A percentile compares a stretch with the other conserved stretches of the same genome.
These are phyloP conservation scores for Acacia confusa DNA, from an alignment of 306 rosid species.

Conservation along the genomic window DNA sequence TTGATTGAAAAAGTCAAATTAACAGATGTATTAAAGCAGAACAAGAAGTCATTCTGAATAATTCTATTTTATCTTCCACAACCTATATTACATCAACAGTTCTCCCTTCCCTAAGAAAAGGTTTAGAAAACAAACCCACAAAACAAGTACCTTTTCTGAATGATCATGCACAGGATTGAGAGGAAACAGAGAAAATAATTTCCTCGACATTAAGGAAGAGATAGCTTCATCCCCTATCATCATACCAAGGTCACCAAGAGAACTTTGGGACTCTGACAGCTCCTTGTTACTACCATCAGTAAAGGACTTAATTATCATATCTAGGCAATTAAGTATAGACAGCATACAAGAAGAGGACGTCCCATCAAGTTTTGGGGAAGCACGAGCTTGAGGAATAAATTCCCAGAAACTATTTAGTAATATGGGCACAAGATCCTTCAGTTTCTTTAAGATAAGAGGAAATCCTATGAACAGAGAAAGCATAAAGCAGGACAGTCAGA, in stretches of 20 bases:
- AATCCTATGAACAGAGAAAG: slow-evolving; percentile 47
- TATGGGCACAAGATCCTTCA: slow-evolving; percentile 65
- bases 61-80: slow-evolving; percentile 18
- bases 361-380: slow-evolving; percentile 47
- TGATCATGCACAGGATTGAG: slow-evolving; percentile 47
- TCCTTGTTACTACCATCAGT: slow-evolving; percentile 41
- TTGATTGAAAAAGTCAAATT: too few species aligned
- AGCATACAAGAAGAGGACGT: slow-evolving; percentile 70
- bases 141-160: slow-evolving; percentile 58
- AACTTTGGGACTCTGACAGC: slow-evolving; percentile 41
- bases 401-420: slow-evolving; percentile 75
- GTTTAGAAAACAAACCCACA: slow-evolving; percentile 5
- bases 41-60: slow-evolving; percentile 11
- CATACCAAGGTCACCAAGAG: slow-evolving; percentile 40
- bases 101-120: slow-evolving; percentile 9
- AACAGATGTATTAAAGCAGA: not conserved
- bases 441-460: slow-evolving; percentile 49
- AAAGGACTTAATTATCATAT: slow-evolving; percentile 59
- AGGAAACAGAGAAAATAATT: slow-evolving; percentile 63
- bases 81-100: slow-evolving; percentile 6
- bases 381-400: slow-evolving; percentile 49
- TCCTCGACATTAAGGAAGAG: slow-evolving; percentile 60
- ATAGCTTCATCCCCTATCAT: slow-evolving; percentile 47
- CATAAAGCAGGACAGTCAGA: slow-evolving; percentile 39
- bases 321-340: slow-evolving; percentile 65